Evolutionary conservation across 345 rosid genomes (phyloP).

Genomic region (Angophora floribunda): DNA sequence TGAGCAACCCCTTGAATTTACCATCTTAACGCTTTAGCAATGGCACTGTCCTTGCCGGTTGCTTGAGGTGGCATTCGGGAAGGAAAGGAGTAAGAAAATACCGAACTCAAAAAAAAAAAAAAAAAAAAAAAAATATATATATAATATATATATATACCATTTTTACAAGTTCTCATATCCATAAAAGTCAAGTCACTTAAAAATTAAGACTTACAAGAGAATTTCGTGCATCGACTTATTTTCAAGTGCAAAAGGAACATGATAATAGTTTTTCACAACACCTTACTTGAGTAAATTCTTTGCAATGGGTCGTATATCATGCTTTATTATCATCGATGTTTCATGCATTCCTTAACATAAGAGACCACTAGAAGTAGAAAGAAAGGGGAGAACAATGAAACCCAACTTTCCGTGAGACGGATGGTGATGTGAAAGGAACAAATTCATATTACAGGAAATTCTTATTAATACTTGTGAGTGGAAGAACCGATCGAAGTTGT

Average conservation of each 20-base stretch:
- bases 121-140: no score
- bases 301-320: background rate
- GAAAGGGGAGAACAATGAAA: background rate
- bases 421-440: background rate
- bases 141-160: no score
- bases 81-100: background rate
- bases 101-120: no score
- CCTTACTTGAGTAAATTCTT: background rate
- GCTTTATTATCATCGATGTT: background rate
- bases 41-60: background rate
- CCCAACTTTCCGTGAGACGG: background rate
- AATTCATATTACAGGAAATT: background rate
- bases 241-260: background rate
- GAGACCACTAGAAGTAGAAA: background rate
- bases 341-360: background rate
- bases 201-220: background rate
- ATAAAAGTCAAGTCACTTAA: background rate
- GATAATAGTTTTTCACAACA: background rate
- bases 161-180: background rate
- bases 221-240: background rate
- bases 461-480: background rate
- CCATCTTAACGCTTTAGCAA: no score
- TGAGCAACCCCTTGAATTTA: no score
- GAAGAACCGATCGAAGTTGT: background rate
- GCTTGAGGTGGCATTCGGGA: background rate